A percentile compares a stretch with the other conserved stretches of the same genome.
phyloP scores from a whole-genome alignment of 1,139 yeast species.

The Blastobotrys serpentis region DNA sequence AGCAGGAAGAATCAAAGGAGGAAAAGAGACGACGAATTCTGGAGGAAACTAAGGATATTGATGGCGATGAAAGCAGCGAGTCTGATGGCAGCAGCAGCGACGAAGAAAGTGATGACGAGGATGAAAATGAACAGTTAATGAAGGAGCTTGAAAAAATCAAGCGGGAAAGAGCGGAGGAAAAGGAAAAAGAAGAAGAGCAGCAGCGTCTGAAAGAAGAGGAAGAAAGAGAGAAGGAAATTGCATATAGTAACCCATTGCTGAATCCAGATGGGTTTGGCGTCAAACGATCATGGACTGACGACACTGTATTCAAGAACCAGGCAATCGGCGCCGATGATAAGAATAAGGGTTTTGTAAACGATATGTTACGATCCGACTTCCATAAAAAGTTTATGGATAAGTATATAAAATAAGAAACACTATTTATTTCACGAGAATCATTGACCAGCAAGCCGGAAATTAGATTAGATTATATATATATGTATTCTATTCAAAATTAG shows the following conservation, averaged over 20 bases:
- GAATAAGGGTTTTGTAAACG: slow-evolving; percentile 56
- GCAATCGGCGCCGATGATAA: slow-evolving; percentile 31
- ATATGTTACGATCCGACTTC: slow-evolving; percentile 63
- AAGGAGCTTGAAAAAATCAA: slow-evolving; percentile 56
- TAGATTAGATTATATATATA: no score
- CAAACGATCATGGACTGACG: slow-evolving; percentile 47
- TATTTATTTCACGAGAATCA: background rate
- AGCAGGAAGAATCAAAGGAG: slow-evolving; percentile 22
- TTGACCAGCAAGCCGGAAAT: no score
- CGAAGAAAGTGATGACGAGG: slow-evolving; percentile 29
- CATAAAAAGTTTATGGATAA: slow-evolving; percentile 71
- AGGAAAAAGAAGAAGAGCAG: slow-evolving; percentile 37
- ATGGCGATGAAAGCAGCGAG: slow-evolving; percentile 23
- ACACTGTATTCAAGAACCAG: slow-evolving; percentile 48
- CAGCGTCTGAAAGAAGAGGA: slow-evolving; percentile 36
- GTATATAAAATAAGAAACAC: slow-evolving; percentile 48
- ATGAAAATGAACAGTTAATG: slow-evolving; percentile 42
- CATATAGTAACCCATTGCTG: slow-evolving; percentile 49
- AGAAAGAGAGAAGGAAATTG: slow-evolving; percentile 38
- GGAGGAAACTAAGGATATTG: slow-evolving; percentile 28
- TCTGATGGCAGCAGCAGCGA: slow-evolving; percentile 31
- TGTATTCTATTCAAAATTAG: slow-evolving; percentile 33
- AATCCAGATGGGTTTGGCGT: slow-evolving; percentile 31
- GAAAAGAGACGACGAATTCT: slow-evolving; percentile 29
- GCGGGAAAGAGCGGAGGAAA: slow-evolving; percentile 44